Base-by-base conservation (phyloP, 371 early-diverging fungal species). In the Mortierella polycephala region DNA sequence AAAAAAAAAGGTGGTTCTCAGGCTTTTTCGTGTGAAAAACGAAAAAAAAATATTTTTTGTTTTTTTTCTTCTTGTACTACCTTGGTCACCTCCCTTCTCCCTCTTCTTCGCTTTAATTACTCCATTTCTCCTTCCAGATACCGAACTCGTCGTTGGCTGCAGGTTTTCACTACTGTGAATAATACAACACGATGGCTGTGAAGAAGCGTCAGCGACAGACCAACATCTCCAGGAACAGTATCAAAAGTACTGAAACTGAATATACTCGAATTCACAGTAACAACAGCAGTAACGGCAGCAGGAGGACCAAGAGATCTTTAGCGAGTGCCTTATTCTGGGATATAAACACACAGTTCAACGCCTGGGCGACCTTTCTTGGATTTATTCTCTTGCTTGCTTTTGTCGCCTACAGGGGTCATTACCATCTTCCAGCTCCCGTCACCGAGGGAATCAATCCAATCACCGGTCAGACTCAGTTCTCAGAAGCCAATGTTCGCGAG, bases 401-500 rank as follows among this genome's bases (percentile, higher is more conserved):
- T 81, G 83, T 71, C 60, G 69, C 42, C 46, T 86, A 44, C 86
- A 85, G 49, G 47, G 30, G 55, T 83, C 88, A 47, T 64, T 82
- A 44, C 61, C 83, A 54, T 59, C 64, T 56, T 75, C 84, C 60
- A 75, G 64, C 58, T 13, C 45, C 65, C n/a, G 57, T 54, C 21
- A 14, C 50, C 10, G 56, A 60, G 23, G 37, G 23, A 2, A 44
- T 72, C 20, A 68, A 82, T 54, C 77, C 83, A 1, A 41, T 54
- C 1, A 84, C 85, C 13, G 83, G 86, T 1, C 46, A 71, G 37
- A 55, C 71, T 11, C 84, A 81, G 55, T 90, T 90, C 61, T 90
- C 89, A 16, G 90, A 90, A 63, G 73, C 79, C 47, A 89, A 87
- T 60, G 88, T 86, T 12, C 81, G 86, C 44, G 66, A 79, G 37